Evolutionary conservation across 2,329 filamentous ascomycete genomes (phyloP).

Genomic region (Orbilia brochopaga): DNA sequence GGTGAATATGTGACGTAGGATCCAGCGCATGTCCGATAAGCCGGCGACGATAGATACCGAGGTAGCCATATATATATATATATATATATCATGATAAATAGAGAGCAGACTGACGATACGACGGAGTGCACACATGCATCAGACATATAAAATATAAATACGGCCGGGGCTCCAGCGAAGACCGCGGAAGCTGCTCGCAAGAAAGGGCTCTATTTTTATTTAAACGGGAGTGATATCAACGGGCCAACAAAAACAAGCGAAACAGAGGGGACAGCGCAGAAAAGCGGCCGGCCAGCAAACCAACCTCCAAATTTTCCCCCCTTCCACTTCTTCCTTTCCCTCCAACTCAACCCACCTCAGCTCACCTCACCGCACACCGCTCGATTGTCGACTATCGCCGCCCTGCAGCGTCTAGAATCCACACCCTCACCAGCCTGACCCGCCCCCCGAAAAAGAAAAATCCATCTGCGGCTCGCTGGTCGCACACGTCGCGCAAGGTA

Average conservation of each 20-base stretch:
- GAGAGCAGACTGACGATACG: too few species aligned
- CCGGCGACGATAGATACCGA: too few species aligned
- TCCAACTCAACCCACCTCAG: constrained; percentile 44
- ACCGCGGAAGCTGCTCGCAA: too few species aligned
- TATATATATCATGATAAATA: too few species aligned
- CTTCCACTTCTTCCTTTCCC: constrained; percentile 42
- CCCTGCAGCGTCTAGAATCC: constrained; percentile 4
- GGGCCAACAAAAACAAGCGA: constrained; percentile 33
- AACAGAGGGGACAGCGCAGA: constrained; percentile 1
- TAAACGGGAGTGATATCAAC: background rate
- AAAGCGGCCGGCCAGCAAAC: constrained; percentile 34
- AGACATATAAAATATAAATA: too few species aligned
- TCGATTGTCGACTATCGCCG: constrained; percentile 21
- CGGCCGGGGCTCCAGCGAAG: too few species aligned
- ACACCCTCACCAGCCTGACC: constrained; percentile 9
- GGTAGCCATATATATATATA: too few species aligned
- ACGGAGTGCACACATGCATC: too few species aligned
- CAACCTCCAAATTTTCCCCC: constrained; percentile 49
- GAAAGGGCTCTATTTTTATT: background rate
- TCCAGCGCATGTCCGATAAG: constrained; percentile 10
- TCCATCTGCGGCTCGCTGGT: constrained; percentile 2
- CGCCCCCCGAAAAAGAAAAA: background rate
- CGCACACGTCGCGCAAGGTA: constrained; percentile 29
- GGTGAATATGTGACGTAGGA: constrained; percentile 37
- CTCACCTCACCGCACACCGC: background rate